A percentile compares a stretch with the other conserved stretches of the same genome.
These are phyloP conservation scores for Podospora tetraspora DNA, from an alignment of 495 filamentous ascomycete species.

Conservation along the genomic window DNA sequence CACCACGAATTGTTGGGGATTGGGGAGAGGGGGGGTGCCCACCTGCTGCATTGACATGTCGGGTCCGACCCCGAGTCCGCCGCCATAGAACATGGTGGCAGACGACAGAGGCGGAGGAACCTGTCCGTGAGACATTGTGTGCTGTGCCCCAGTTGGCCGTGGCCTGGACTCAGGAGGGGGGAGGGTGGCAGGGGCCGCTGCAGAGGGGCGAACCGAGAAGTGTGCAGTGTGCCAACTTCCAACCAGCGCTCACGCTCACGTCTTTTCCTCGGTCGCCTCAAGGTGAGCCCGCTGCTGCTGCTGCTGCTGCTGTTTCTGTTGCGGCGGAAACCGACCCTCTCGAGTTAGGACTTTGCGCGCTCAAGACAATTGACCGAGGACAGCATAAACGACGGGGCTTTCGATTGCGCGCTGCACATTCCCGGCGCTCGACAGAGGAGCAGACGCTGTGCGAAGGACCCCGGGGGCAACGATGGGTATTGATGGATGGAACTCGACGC, in stretches of 20 bases:
- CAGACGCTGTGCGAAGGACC: too few relatives aligned
- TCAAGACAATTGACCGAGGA: constrained; percentile 10
- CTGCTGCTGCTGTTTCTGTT: constrained; percentile 8
- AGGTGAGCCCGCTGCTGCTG: neutral
- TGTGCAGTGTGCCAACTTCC: neutral
- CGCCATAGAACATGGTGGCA: constrained; percentile 26
- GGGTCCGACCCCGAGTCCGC: constrained; percentile 10
- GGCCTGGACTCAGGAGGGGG: neutral
- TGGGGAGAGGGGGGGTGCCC: neutral
- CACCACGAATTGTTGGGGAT: neutral
- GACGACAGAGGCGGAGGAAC: constrained; percentile 22
- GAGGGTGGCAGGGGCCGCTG: neutral
- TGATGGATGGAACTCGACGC: too few relatives aligned
- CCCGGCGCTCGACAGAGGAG: neutral
- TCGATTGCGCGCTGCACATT: constrained; percentile 12
- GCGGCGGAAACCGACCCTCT: constrained; percentile 1
- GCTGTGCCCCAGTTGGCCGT: neutral
- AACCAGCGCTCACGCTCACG: neutral
- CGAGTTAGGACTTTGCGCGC: constrained; percentile 9
- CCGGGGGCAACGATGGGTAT: neutral
- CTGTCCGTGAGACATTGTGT: constrained; percentile 33
- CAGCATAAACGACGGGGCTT: constrained; percentile 11
- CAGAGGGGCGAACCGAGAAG: neutral
- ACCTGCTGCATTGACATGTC: constrained; percentile 13
- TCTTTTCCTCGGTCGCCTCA: neutral